A percentile compares a stretch with the other conserved stretches of the same genome.
Conservation (phyloP, 352 stramenopile genomes). For the Phytophthora lateralis region DNA sequence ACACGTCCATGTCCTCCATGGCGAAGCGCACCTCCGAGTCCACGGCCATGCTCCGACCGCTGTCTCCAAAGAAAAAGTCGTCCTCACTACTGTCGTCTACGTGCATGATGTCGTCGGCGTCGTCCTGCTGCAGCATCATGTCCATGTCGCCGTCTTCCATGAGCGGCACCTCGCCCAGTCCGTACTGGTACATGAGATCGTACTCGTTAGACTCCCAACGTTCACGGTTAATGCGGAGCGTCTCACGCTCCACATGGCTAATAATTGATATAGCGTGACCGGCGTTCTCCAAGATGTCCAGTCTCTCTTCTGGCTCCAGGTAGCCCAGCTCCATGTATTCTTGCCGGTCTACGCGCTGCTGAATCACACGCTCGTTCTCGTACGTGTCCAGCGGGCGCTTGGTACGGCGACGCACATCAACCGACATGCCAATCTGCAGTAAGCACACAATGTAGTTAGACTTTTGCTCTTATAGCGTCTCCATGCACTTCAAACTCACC, state of each 20-base stretch:
- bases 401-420: constrained; percentile 63
- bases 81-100: constrained; percentile 58
- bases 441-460: constrained; percentile 8
- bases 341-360: constrained; percentile 64
- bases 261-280: constrained; percentile 70
- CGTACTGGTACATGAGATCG: constrained; percentile 83
- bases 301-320: constrained; percentile 74
- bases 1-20: constrained; percentile 80
- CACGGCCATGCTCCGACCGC: constrained; percentile 44
- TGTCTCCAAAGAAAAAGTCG: constrained; percentile 57
- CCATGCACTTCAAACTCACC: constrained; percentile 31
- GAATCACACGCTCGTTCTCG: constrained; percentile 56
- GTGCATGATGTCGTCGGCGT: constrained; percentile 53
- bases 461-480: not conserved
- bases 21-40: constrained; percentile 64
- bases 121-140: constrained; percentile 49
- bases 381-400: constrained; percentile 69
- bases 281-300: constrained; percentile 76
- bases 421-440: constrained; percentile 68
- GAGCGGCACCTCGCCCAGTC: constrained; percentile 63
- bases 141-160: constrained; percentile 66
- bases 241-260: constrained; percentile 69
- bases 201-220: constrained; percentile 89
- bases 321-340: constrained; percentile 87
- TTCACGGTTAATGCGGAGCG: constrained; percentile 77